Conservation (phyloP, 495 filamentous ascomycete genomes). For the Choiromyces venosus region DNA sequence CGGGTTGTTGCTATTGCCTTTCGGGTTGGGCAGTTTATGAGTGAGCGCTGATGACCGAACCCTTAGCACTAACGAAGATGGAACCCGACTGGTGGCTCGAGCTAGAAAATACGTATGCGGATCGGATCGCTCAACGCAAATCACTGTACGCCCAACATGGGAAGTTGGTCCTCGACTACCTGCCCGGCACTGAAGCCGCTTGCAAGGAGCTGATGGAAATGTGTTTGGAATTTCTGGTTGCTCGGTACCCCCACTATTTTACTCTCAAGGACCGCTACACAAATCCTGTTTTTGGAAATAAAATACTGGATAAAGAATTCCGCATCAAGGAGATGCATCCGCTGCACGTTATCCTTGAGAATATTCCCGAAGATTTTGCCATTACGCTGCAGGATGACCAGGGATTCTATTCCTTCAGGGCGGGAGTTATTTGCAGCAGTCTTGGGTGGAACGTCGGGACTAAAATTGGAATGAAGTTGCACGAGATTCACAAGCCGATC, state of each 20-base stretch:
- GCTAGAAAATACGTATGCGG: slow-evolving; percentile 68
- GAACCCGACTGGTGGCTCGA: slow-evolving; percentile 91
- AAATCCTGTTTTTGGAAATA: slow-evolving; percentile 56
- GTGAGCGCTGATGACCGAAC: slow-evolving; percentile 22
- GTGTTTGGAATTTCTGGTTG: slow-evolving; percentile 69
- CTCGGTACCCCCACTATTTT: slow-evolving; percentile 78
- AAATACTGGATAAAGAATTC: slow-evolving; percentile 60
- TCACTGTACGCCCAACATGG: slow-evolving; percentile 62
- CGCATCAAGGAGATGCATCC: slow-evolving; percentile 61
- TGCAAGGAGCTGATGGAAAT: slow-evolving; percentile 92
- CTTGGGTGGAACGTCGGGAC: slow-evolving; percentile 74
- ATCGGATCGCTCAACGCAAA: slow-evolving; percentile 66
- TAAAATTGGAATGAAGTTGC: slow-evolving; percentile 68
- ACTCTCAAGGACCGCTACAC: slow-evolving; percentile 47
- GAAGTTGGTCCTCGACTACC: slow-evolving; percentile 57
- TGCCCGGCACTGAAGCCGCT: slow-evolving; percentile 74
- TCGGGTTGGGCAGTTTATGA: not conserved
- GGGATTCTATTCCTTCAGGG: slow-evolving; percentile 71
- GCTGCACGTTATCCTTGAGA: slow-evolving; percentile 67
- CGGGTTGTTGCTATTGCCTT: not conserved
- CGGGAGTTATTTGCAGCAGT: slow-evolving; percentile 71
- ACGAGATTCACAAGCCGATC: slow-evolving; percentile 70
- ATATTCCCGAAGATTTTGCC: slow-evolving; percentile 84
- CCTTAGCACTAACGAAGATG: slow-evolving; percentile 71
- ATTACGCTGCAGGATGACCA: slow-evolving; percentile 68